Base-by-base conservation (phyloP, 1,284 basidiomycete genomes). In the Trichosporon sp. region DNA sequence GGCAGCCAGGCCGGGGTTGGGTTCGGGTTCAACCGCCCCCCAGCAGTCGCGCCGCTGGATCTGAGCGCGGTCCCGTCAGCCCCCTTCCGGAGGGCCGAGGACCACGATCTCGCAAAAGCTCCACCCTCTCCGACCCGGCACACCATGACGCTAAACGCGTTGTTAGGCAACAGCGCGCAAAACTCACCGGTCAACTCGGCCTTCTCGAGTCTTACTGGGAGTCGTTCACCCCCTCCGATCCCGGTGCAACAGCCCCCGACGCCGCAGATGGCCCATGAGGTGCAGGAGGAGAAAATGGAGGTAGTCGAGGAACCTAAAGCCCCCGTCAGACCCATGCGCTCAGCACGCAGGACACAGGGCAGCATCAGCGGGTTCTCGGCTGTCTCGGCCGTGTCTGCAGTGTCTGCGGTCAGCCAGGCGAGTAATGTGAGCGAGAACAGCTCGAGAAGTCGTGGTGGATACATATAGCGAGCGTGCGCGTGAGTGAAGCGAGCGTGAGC, bases 311-410 rank as follows among this genome's bases (percentile, higher is more conserved):
- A 32, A 1, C 59, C 59, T 26, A 26, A 26, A 8, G 59, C 59
- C 16, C 59, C 59, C 31, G 59, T 63, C 8, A 32, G 59, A 4
- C 59, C 59, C 31, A 63, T 63, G 59, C 59, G 59, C 2, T 35
- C 31, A 2, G 59, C 59, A 10, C 59, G 59, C 59, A 63, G 14
- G 32, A 12, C 14, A 31, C 59, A 63, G 32, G 31, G 31, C 14
- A 63, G 59, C 59, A 63, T 63, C 32, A 63, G 59, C 32, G 31
- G 31, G 14, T 63, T 63, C 32, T 63, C 59, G 32, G 59, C 59
- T 3, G 56, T 61, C 10, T 14, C 10, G 6, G 56, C 56, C 31
- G 32, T 63, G 14, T 37, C 32, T 31, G 59, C 59, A 2, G 59
- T 63, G 59, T n/a, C 14, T 14, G 59, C 59, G 5, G 56, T 61